A percentile compares a stretch with the other conserved stretches of the same genome.
These are phyloP conservation scores for Pseudogymnoascus sp. DNA, from an alignment of 2,329 filamentous ascomycete genomes.

Conservation along the genomic window DNA sequence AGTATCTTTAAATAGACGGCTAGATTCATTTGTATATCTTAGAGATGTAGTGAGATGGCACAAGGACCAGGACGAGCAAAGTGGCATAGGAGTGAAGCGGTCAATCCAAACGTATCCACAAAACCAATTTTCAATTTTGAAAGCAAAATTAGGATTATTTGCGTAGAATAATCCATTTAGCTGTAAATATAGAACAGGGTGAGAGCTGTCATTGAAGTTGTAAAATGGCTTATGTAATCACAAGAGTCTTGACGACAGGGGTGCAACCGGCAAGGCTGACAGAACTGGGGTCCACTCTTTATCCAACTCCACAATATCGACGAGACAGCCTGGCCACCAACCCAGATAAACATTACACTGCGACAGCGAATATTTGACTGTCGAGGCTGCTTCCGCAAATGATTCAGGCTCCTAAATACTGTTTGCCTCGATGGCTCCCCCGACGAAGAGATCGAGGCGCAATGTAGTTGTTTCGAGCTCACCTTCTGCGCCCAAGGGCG, in stretches of 20 bases:
- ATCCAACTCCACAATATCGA: conserved; percentile 3
- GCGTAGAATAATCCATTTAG: not conserved
- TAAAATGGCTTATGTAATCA: not conserved
- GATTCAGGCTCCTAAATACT: not conserved
- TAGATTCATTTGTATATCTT: not conserved
- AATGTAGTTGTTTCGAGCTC: conserved; percentile 36
- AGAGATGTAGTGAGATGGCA: not conserved
- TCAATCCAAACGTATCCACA: not conserved
- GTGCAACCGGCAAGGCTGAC: not conserved
- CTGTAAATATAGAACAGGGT: not conserved
- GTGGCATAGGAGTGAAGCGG: not conserved
- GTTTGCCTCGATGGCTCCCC: conserved; percentile 24
- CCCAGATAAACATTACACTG: not conserved
- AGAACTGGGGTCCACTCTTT: not conserved
- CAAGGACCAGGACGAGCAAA: not conserved
- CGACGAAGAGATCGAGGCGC: conserved; percentile 41
- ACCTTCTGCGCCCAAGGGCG: conserved; percentile 26
- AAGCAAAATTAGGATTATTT: not conserved
- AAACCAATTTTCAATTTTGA: not conserved
- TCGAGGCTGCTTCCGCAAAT: not conserved
- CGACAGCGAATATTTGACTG: not conserved
- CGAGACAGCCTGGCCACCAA: not conserved
- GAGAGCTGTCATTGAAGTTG: not conserved
- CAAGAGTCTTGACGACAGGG: not conserved
- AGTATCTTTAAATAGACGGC: not conserved